phyloP scores from a whole-genome alignment of 176 grass and related monocot species.

The Lolium rigidum region DNA sequence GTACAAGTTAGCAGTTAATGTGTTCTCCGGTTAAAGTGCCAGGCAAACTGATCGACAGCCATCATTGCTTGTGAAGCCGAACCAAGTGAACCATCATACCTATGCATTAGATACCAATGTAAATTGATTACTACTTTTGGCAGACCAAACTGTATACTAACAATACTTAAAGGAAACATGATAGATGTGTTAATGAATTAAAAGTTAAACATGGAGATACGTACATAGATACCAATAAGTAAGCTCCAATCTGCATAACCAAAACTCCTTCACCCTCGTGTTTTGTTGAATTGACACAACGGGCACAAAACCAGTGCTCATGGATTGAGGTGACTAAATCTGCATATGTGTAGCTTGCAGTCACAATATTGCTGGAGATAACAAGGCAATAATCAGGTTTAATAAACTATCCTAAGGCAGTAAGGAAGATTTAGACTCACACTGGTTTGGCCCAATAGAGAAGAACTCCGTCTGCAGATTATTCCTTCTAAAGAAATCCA shows the following conservation, averaged over 20 bases:
- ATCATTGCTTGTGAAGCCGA: slow-evolving; percentile 83
- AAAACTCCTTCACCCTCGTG: slow-evolving; percentile 80
- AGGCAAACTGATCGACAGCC: slow-evolving; percentile 74
- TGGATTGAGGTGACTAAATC: slow-evolving; percentile 91
- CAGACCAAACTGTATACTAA: neutral
- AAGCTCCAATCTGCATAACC: slow-evolving; percentile 78
- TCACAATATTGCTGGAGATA: slow-evolving; percentile 29
- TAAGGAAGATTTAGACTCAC: slow-evolving; percentile 47
- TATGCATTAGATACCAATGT: slow-evolving; percentile 27
- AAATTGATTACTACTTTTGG: neutral
- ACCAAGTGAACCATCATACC: slow-evolving; percentile 90
- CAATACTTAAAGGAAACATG: neutral
- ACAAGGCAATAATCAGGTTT: slow-evolving; percentile 10
- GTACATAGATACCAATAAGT: slow-evolving; percentile 78
- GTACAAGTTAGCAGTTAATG: slow-evolving; percentile 45
- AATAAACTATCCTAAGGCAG: neutral
- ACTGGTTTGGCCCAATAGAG: slow-evolving; percentile 71
- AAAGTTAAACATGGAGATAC: slow-evolving; percentile 43
- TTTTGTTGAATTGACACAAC: slow-evolving; percentile 68
- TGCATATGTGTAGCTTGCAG: slow-evolving; percentile 40
- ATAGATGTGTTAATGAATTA: neutral
- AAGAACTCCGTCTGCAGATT: slow-evolving; percentile 87
- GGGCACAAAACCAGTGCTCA: slow-evolving; percentile 78
- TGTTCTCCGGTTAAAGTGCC: slow-evolving; percentile 64
- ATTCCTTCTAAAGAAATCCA: slow-evolving; percentile 73